Conservation (phyloP, 2,329 filamentous ascomycete genomes). For the Periconia sp. region DNA sequence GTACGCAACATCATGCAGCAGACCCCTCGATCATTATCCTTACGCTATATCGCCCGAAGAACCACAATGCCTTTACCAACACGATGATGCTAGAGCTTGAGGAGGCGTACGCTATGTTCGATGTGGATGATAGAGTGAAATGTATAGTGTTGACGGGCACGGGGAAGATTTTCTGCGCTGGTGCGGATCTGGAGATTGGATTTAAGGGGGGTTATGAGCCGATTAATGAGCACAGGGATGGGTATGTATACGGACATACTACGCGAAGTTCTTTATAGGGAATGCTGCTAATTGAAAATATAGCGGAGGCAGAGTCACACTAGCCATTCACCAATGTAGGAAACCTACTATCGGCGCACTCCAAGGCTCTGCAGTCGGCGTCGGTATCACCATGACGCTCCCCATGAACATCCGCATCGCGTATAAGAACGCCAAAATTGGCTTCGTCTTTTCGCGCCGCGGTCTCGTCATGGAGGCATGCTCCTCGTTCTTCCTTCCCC, state of each 20-base stretch:
- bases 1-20: conserved; percentile 47
- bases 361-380: conserved; percentile 62
- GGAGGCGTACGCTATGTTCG: conserved; percentile 58
- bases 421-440: conserved; percentile 67
- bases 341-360: conserved; percentile 64
- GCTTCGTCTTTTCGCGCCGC: conserved; percentile 74
- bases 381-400: conserved; percentile 65
- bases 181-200: conserved; percentile 61
- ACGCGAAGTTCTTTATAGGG: too few species aligned
- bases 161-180: conserved; percentile 61
- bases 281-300: too few species aligned
- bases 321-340: conserved; percentile 63
- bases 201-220: conserved; percentile 54
- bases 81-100: conserved; percentile 68
- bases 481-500: conserved; percentile 73
- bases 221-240: conserved; percentile 59
- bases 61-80: conserved; percentile 73
- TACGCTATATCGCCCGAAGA: conserved; percentile 67
- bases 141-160: conserved; percentile 61
- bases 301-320: conserved; percentile 53
- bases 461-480: conserved; percentile 76
- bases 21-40: conserved; percentile 65
- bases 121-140: conserved; percentile 61
- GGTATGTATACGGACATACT: too few species aligned
- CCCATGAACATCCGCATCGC: conserved; percentile 62